phyloP scores from a whole-genome alignment of 306 rosid genomes.

The Rosa persica region DNA sequence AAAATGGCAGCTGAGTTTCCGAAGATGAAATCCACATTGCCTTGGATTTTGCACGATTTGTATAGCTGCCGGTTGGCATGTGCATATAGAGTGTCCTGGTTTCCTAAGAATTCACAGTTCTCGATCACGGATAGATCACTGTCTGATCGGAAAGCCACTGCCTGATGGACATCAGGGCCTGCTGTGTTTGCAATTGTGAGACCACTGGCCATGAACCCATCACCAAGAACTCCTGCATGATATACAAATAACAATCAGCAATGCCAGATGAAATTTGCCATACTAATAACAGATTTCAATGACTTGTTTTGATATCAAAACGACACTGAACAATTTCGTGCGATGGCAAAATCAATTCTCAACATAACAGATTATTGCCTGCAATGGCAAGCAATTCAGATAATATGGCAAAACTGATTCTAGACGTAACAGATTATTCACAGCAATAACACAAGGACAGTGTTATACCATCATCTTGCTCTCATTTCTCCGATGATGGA shows the following conservation, averaged over 20 bases:
- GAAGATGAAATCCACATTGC: slow-evolving; percentile 86
- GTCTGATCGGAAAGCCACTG: slow-evolving; percentile 87
- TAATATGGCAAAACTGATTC: neutral
- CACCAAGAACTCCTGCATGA: slow-evolving; percentile 67
- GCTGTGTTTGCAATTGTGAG: slow-evolving; percentile 78
- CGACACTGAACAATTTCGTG: neutral
- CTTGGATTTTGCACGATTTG: slow-evolving; percentile 65
- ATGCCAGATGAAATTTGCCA: neutral
- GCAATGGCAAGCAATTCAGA: neutral
- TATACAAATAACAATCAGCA: neutral
- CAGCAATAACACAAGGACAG: neutral
- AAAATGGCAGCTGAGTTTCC: slow-evolving; percentile 81
- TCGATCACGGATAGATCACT: slow-evolving; percentile 70
- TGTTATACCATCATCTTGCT: neutral
- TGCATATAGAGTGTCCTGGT: slow-evolving; percentile 92
- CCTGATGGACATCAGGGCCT: slow-evolving; percentile 87
- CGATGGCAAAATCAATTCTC: neutral
- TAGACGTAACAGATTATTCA: neutral
- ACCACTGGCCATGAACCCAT: slow-evolving; percentile 89
- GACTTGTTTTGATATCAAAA: neutral
- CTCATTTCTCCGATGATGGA: neutral
- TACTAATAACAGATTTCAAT: neutral
- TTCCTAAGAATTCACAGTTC: slow-evolving; percentile 71
- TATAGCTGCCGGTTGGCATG: slow-evolving; percentile 79
- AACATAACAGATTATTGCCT: neutral